These are phyloP conservation scores for Globisporangium solare DNA, from an alignment of 352 stramenopile genomes.

Conservation along the genomic window DNA sequence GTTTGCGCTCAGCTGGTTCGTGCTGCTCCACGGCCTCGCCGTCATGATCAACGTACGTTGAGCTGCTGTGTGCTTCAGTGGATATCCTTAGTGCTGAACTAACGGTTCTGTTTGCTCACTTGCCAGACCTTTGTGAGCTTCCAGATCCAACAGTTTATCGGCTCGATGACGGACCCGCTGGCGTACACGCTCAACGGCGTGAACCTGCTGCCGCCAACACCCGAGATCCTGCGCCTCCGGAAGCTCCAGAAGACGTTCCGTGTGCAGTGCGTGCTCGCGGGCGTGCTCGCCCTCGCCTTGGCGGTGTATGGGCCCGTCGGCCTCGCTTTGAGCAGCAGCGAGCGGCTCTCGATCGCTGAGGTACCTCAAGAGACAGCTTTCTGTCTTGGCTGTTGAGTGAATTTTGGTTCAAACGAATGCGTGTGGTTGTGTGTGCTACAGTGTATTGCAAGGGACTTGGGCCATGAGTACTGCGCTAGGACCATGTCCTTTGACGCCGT, in stretches of 20 bases:
- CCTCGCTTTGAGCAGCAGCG: constrained; percentile 12
- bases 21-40: too few relatives aligned
- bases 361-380: neutral
- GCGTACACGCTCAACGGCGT: constrained; percentile 10
- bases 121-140: constrained; percentile 32
- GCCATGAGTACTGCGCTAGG: constrained; percentile 29
- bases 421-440: neutral
- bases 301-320: constrained; percentile 24
- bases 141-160: constrained; percentile 20
- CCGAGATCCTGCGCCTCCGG: constrained; percentile 13
- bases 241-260: constrained; percentile 25
- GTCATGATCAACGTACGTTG: too few relatives aligned
- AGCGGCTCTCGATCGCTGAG: constrained; percentile 19
- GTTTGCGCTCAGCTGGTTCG: too few relatives aligned
- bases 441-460: constrained; percentile 27
- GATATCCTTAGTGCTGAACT: too few relatives aligned
- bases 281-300: constrained; percentile 15
- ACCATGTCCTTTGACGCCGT: constrained; percentile 24
- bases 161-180: constrained; percentile 4
- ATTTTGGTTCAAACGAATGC: neutral
- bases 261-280: constrained; percentile 23
- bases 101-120: too few relatives aligned
- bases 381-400: neutral
- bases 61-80: too few relatives aligned
- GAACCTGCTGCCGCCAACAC: constrained; percentile 6